Conservation (phyloP, 305 asterid species). For the Fraxinus dipetala region DNA sequence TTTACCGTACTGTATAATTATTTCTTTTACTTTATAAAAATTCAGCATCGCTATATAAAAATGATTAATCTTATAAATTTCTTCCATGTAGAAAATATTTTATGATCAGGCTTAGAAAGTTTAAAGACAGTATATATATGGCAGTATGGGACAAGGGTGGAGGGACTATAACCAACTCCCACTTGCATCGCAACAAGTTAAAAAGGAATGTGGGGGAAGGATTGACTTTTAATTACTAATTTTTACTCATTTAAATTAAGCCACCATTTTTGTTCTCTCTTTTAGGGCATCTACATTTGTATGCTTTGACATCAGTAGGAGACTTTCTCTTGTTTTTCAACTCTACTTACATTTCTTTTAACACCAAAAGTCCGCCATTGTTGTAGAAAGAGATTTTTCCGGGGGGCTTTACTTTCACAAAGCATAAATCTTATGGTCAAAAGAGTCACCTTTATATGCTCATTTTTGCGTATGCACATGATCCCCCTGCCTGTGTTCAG, state of each 20-base stretch:
- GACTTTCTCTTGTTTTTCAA: conserved; percentile 39
- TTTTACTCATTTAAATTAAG: neutral
- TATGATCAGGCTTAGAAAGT: neutral
- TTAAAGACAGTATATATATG: neutral
- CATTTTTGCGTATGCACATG: conserved; percentile 33
- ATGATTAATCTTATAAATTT: neutral
- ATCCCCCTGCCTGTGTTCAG: conserved; percentile 27
- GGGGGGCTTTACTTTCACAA: conserved; percentile 36
- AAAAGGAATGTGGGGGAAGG: conserved; percentile 33
- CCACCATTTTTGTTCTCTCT: conserved; percentile 27
- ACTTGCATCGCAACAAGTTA: conserved; percentile 45
- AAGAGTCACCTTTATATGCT: conserved; percentile 39
- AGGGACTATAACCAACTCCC: conserved; percentile 70
- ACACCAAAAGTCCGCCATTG: conserved; percentile 38
- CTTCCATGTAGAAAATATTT: neutral
- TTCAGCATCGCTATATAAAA: neutral
- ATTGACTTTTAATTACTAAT: conserved; percentile 31
- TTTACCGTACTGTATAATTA: neutral
- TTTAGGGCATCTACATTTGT: conserved; percentile 35
- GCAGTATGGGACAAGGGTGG: conserved; percentile 36
- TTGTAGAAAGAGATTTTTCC: conserved; percentile 29
- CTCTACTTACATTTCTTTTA: conserved; percentile 35
- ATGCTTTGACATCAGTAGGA: conserved; percentile 45
- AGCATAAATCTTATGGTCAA: conserved; percentile 39
- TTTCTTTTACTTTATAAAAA: neutral